A percentile compares a stretch with the other conserved stretches of the same genome.
Conservation (phyloP, 176 grass and related monocot species). For the Phyllostachys edulis region DNA sequence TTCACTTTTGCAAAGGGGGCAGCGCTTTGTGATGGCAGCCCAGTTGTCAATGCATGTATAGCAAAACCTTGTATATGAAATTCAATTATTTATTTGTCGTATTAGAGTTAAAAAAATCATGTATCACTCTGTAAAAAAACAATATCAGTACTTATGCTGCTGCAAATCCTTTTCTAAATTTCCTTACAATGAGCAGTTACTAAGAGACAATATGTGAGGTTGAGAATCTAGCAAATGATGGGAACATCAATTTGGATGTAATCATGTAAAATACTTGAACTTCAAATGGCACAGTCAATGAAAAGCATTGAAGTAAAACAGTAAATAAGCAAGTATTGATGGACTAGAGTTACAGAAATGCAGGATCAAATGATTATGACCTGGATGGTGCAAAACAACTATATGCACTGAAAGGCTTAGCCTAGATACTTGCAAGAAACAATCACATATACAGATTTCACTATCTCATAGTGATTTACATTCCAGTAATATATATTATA, state of each 20-base stretch:
- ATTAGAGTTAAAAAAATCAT: no score
- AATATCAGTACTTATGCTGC: slow-evolving; percentile 16
- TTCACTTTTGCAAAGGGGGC: slow-evolving; percentile 83
- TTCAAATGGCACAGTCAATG: not conserved
- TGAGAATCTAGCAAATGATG: not conserved
- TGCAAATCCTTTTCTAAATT: slow-evolving; percentile 23
- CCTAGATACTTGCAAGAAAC: not conserved
- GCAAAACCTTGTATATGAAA: no score
- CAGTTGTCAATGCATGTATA: slow-evolving; percentile 42
- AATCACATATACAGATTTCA: slow-evolving; percentile 9
- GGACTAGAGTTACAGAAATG: not conserved
- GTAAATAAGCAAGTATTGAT: not conserved
- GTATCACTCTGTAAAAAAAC: not conserved
- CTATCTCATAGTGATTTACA: not conserved
- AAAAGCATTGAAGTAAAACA: not conserved
- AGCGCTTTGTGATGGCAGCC: slow-evolving; percentile 86
- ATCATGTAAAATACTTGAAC: not conserved
- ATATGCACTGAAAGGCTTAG: not conserved
- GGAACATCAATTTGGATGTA: not conserved
- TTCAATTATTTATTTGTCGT: no score
- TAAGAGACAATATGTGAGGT: not conserved
- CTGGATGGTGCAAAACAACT: not conserved
- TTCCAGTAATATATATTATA: slow-evolving; percentile 15
- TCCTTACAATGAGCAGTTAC: slow-evolving; percentile 16
- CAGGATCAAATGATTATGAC: slow-evolving; percentile 22